Evolutionary conservation across 1,284 basidiomycete genomes (phyloP).

Genomic region (Ceratobasidium sp.): DNA sequence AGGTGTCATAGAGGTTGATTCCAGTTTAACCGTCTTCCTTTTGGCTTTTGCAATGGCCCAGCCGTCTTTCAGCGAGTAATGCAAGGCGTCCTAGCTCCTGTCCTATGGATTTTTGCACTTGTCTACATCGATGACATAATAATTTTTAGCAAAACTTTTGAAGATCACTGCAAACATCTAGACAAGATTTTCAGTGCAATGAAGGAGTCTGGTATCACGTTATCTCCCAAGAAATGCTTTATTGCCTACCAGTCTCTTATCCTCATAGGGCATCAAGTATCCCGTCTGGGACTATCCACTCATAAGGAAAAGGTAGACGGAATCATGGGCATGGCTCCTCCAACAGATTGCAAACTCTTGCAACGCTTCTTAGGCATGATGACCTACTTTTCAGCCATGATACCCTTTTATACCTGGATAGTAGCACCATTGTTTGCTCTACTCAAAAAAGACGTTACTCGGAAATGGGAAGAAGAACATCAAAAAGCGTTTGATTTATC

Average conservation of each 20-base stretch:
- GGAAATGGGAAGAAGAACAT: slow-evolving; percentile 34
- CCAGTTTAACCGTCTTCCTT: slow-evolving; percentile 62
- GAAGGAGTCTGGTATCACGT: slow-evolving; percentile 54
- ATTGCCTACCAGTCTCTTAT: slow-evolving; percentile 57
- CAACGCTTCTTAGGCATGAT: slow-evolving; percentile 54
- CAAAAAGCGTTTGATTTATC: slow-evolving; percentile 29
- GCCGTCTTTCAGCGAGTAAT: slow-evolving; percentile 61
- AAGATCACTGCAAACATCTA: slow-evolving; percentile 58
- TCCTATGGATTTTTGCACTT: slow-evolving; percentile 61
- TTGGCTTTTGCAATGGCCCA: slow-evolving; percentile 61
- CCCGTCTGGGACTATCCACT: slow-evolving; percentile 55
- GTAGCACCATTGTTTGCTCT: slow-evolving; percentile 47
- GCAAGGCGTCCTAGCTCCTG: slow-evolving; percentile 59
- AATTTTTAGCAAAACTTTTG: slow-evolving; percentile 55
- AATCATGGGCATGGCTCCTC: slow-evolving; percentile 46
- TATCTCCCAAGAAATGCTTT: slow-evolving; percentile 58
- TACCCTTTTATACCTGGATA: slow-evolving; percentile 56
- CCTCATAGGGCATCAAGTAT: slow-evolving; percentile 59
- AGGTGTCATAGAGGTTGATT: slow-evolving; percentile 59
- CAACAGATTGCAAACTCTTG: slow-evolving; percentile 54
- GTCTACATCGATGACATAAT: slow-evolving; percentile 66
- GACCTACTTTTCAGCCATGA: slow-evolving; percentile 55
- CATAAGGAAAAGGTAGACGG: slow-evolving; percentile 56
- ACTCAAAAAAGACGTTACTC: slow-evolving; percentile 32
- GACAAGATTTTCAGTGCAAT: slow-evolving; percentile 56